Percentiles rank a stretch among this genome's conserved stretches.
phyloP scores from a whole-genome alignment of 2,329 filamentous ascomycete species.

The Aspergillus latus region DNA sequence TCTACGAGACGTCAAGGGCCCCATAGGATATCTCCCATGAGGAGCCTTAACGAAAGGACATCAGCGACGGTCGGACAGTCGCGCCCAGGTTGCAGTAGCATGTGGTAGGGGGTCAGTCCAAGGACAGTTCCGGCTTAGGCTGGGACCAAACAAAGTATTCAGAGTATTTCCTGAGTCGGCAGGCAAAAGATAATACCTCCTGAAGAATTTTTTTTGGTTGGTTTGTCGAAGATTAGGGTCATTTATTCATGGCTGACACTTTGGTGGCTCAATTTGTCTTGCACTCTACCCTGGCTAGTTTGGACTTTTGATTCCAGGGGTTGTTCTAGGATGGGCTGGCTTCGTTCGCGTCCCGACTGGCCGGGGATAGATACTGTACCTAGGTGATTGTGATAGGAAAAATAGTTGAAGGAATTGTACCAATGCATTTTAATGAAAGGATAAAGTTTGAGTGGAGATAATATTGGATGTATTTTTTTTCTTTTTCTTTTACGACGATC shows the following conservation, averaged over 20 bases:
- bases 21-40: not conserved
- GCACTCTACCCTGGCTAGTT: too few species aligned
- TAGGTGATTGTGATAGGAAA: not conserved
- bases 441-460: slow-evolving; percentile 8
- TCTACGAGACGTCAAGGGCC: not conserved
- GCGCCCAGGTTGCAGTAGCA: not conserved
- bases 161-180: not conserved
- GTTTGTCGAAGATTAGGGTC: too few species aligned
- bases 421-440: not conserved
- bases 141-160: not conserved
- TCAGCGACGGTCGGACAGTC: not conserved
- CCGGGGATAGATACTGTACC: not conserved
- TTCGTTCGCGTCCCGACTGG: not conserved
- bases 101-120: not conserved
- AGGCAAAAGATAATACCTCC: not conserved
- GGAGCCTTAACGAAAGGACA: not conserved
- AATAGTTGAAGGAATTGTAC: not conserved
- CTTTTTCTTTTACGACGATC: slow-evolving; percentile 3
- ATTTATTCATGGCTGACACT: too few species aligned
- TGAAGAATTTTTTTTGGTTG: too few species aligned
- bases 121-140: not conserved
- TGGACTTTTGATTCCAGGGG: too few species aligned
- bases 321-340: not conserved
- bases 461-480: slow-evolving; percentile 5
- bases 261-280: too few species aligned